Evolutionary conservation across 1,139 yeast genomes (phyloP).

Genomic region (Zygoascus sp.): DNA sequence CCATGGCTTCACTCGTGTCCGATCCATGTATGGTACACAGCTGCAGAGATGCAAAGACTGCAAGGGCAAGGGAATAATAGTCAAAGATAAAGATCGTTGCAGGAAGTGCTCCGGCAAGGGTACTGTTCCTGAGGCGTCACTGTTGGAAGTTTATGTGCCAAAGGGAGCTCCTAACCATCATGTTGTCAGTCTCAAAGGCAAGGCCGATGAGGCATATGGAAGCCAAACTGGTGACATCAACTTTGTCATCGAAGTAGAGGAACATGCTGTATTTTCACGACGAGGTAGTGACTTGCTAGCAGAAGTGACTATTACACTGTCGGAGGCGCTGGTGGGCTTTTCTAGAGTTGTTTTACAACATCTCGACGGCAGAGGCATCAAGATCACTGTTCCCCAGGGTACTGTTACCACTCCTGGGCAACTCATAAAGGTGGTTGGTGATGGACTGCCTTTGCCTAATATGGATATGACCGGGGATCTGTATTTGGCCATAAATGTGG

Average conservation of each 20-base stretch:
- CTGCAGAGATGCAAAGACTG: conserved; percentile 64
- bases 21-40: conserved; percentile 72
- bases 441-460: conserved; percentile 75
- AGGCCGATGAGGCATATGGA: conserved; percentile 71
- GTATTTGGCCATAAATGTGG: conserved; percentile 64
- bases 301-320: conserved; percentile 56
- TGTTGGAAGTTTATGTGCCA: conserved; percentile 71
- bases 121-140: conserved; percentile 60
- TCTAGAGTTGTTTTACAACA: conserved; percentile 63
- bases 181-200: conserved; percentile 55
- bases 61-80: conserved; percentile 63
- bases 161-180: conserved; percentile 66
- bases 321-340: conserved; percentile 83
- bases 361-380: conserved; percentile 72
- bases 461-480: conserved; percentile 58
- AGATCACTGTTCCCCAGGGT: conserved; percentile 53
- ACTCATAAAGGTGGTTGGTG: conserved; percentile 58
- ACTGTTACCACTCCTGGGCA: conserved; percentile 83
- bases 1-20: conserved; percentile 55
- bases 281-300: conserved; percentile 63
- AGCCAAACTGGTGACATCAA: conserved; percentile 75
- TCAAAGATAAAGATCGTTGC: conserved; percentile 67
- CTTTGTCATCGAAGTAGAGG: conserved; percentile 50
- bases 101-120: conserved; percentile 68
- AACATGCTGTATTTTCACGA: conserved; percentile 48